Conservation (phyloP, 2,329 filamentous ascomycete species). For the Lachnellula arida region DNA sequence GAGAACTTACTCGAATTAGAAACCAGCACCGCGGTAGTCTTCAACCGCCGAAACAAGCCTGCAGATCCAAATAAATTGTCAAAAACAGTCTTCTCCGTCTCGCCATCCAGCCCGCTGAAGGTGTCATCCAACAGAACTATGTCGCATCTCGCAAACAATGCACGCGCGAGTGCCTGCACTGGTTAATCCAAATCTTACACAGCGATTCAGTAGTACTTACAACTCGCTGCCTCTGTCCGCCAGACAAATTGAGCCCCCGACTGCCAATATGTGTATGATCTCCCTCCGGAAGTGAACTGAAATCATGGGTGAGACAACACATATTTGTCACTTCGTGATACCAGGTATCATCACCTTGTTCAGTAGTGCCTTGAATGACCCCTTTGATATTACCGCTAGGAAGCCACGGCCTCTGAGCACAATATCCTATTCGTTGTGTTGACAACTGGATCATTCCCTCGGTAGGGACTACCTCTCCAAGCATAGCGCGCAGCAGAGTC, state of each 20-base stretch:
- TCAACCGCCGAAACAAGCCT: slow-evolving; percentile 38
- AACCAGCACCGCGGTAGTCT: slow-evolving; percentile 40
- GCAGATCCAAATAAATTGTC: slow-evolving; percentile 36
- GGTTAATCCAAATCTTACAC: background rate
- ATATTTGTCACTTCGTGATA: slow-evolving; percentile 31
- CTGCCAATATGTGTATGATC: slow-evolving; percentile 38
- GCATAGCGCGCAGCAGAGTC: slow-evolving; percentile 25
- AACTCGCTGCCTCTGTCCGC: slow-evolving; percentile 41
- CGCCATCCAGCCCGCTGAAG: slow-evolving; percentile 41
- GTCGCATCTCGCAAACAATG: slow-evolving; percentile 38
- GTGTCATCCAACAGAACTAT: slow-evolving; percentile 44
- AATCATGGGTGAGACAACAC: slow-evolving; percentile 24
- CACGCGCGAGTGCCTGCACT: slow-evolving; percentile 39
- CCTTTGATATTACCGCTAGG: slow-evolving; percentile 33
- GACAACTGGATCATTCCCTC: slow-evolving; percentile 27
- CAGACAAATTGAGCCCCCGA: slow-evolving; percentile 40
- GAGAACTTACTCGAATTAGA: slow-evolving; percentile 36
- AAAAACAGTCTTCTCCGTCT: slow-evolving; percentile 41
- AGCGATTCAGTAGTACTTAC: slow-evolving; percentile 24
- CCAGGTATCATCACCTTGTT: slow-evolving; percentile 22
- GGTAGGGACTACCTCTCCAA: slow-evolving; percentile 28
- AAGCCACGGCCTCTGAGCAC: slow-evolving; percentile 37
- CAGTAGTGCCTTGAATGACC: slow-evolving; percentile 25
- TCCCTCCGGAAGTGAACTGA: slow-evolving; percentile 30
- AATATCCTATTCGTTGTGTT: slow-evolving; percentile 33